These are phyloP conservation scores for Anthracocystis walkeri DNA, from an alignment of 1,284 basidiomycete genomes.

Conservation along the genomic window DNA sequence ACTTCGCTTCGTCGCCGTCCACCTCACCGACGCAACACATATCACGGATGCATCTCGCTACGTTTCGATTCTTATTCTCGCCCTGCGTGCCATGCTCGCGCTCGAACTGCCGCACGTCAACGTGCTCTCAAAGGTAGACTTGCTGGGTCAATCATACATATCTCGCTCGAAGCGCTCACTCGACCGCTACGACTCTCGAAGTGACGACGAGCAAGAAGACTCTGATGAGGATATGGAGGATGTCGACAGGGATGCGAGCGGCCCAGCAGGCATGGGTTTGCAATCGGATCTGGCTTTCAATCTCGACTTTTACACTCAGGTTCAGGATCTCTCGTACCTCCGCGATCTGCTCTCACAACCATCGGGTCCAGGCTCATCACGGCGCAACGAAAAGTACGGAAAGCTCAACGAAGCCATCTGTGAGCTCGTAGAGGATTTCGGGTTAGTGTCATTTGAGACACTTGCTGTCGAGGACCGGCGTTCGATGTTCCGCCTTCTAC, in stretches of 20 bases:
- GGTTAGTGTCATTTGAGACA: slow-evolving; percentile 96
- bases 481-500: slow-evolving; percentile 64
- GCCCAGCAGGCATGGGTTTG: slow-evolving; percentile 24
- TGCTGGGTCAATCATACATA: slow-evolving; percentile 72
- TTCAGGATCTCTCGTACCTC: slow-evolving; percentile 92
- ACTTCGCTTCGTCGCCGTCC: slow-evolving; percentile 86
- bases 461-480: slow-evolving; percentile 75
- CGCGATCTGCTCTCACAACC: slow-evolving; percentile 76
- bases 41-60: slow-evolving; percentile 96
- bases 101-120: slow-evolving; percentile 97
- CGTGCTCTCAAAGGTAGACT: slow-evolving; percentile 94
- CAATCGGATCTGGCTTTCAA: slow-evolving; percentile 79
- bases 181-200: slow-evolving; percentile 26
- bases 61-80: slow-evolving; percentile 89
- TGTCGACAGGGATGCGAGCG: neutral
- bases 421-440: slow-evolving; percentile 91
- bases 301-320: slow-evolving; percentile 97
- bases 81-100: slow-evolving; percentile 96
- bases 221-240: slow-evolving; percentile 11
- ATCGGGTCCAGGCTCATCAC: slow-evolving; percentile 37
- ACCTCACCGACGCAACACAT: slow-evolving; percentile 95
- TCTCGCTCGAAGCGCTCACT: slow-evolving; percentile 28
- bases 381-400: slow-evolving; percentile 51
- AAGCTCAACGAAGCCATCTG: slow-evolving; percentile 86
- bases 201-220: slow-evolving; percentile 23